These are phyloP conservation scores for Neurospora sp. DNA, from an alignment of 495 filamentous ascomycete species.

Conservation along the genomic window DNA sequence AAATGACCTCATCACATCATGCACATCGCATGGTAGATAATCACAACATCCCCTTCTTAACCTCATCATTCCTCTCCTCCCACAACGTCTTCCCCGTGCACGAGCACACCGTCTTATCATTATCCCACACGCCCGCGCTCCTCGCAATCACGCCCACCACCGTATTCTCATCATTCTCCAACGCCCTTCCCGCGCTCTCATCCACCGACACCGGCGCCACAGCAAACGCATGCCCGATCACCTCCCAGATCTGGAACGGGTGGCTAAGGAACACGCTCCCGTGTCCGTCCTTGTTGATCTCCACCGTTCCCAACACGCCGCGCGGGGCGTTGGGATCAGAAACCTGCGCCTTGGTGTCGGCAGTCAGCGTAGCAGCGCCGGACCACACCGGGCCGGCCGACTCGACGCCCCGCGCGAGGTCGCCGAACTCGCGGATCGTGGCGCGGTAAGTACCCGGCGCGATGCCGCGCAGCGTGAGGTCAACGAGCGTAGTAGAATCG, in stretches of 20 bases:
- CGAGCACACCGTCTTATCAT: conserved; percentile 90
- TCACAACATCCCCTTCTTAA: conserved; percentile 75
- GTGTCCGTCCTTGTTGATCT: conserved; percentile 56
- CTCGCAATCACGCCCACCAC: conserved; percentile 87
- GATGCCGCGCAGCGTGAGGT: conserved; percentile 82
- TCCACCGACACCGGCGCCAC: conserved; percentile 65
- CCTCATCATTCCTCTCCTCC: conserved; percentile 90
- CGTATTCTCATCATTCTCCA: conserved; percentile 67
- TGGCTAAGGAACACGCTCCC: conserved; percentile 72
- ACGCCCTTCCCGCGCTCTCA: conserved; percentile 37
- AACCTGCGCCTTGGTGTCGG: conserved; percentile 8
- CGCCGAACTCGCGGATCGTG: conserved; percentile 75
- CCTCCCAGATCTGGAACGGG: conserved; percentile 82
- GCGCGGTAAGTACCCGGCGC: conserved; percentile 70
- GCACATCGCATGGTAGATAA: not conserved
- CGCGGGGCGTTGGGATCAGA: conserved; percentile 25
- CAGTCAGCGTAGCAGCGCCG: conserved; percentile 7
- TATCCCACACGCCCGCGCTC: conserved; percentile 95
- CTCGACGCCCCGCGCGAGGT: conserved; percentile 72
- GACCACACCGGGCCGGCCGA: conserved; percentile 82
- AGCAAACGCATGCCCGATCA: conserved; percentile 85
- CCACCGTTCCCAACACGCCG: conserved; percentile 64
- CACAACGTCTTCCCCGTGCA: conserved; percentile 97
- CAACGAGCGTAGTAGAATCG: conserved; percentile 66
- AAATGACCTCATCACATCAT: not conserved